These are phyloP conservation scores for Aethionema arabicum DNA, from an alignment of 345 rosid species.

Conservation along the genomic window DNA sequence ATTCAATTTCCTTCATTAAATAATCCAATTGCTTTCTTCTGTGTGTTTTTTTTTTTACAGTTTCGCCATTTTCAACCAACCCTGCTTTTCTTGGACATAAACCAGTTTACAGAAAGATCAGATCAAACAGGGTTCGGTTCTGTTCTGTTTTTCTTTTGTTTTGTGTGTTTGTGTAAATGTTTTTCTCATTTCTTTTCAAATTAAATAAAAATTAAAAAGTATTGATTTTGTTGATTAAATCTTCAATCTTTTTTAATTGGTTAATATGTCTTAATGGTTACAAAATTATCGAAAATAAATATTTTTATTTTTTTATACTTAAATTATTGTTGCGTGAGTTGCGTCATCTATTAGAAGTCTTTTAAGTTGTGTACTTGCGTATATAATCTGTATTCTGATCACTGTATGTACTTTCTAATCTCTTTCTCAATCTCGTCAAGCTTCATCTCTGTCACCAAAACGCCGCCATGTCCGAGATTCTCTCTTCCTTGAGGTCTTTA, in stretches of 20 bases:
- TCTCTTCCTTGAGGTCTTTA: constrained; percentile 68
- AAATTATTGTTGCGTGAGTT: neutral
- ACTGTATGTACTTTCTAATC: neutral
- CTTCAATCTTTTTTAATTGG: too few relatives aligned
- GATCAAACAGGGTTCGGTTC: constrained; percentile 17
- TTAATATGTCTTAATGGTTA: too few relatives aligned
- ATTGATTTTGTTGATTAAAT: too few relatives aligned
- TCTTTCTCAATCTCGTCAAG: constrained; percentile 4
- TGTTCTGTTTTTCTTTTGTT: constrained; percentile 14
- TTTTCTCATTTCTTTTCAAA: too few relatives aligned
- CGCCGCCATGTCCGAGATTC: constrained; percentile 53
- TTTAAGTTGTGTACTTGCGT: constrained; percentile 8
- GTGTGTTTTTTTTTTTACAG: constrained; percentile 21
- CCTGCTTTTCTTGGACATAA: neutral
- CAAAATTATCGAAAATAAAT: neutral
- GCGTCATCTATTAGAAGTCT: constrained; percentile 32
- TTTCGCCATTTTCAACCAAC: constrained; percentile 30
- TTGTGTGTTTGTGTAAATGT: neutral
- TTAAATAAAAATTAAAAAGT: too few relatives aligned
- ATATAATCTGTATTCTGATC: constrained; percentile 4
- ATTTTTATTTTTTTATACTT: neutral
- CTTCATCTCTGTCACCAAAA: constrained; percentile 3
- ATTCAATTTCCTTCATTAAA: constrained; percentile 27
- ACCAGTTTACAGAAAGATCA: too few relatives aligned
- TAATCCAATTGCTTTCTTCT: constrained; percentile 16